Percentiles rank a stretch among this genome's conserved stretches.
These are phyloP conservation scores for Microdochium nivale DNA, from an alignment of 2,329 filamentous ascomycete species.

Conservation along the genomic window DNA sequence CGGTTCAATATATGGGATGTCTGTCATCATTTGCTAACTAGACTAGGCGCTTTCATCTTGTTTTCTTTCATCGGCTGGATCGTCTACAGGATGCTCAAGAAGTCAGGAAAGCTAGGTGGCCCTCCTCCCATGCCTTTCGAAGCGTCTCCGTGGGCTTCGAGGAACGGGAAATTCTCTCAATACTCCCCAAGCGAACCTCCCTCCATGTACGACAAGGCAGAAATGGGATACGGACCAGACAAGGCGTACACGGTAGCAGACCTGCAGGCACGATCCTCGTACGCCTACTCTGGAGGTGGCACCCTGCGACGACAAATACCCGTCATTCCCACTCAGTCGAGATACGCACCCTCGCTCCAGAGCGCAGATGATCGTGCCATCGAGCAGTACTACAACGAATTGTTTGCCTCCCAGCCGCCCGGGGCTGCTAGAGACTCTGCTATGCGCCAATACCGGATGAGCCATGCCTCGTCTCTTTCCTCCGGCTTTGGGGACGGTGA, in stretches of 20 bases:
- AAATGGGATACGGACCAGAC: conserved; percentile 11
- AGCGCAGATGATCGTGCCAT: conserved; percentile 16
- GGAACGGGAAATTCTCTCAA: not conserved
- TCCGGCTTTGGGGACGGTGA: conserved; percentile 58
- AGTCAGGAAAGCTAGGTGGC: conserved; percentile 14
- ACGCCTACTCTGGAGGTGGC: not conserved
- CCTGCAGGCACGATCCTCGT: not conserved
- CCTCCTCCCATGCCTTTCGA: conserved; percentile 7
- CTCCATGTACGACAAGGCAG: conserved; percentile 14
- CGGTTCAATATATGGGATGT: not conserved
- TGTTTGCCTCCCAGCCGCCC: conserved; percentile 25
- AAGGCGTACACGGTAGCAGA: conserved; percentile 8
- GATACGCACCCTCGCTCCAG: not conserved
- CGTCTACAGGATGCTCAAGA: conserved; percentile 28
- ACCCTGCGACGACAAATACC: not conserved
- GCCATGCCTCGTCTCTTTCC: conserved; percentile 50
- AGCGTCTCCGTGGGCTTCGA: conserved; percentile 6
- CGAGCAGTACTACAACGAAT: conserved; percentile 28
- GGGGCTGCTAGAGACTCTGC: conserved; percentile 25
- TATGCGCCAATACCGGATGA: conserved; percentile 26
- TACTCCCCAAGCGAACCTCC: conserved; percentile 13
- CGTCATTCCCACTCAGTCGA: not conserved
- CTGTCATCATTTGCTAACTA: conserved; percentile 2
- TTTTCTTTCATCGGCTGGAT: conserved; percentile 36
- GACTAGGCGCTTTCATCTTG: conserved; percentile 32